Conservation (phyloP, 352 stramenopile genomes). For the Blastocystis sp. region DNA sequence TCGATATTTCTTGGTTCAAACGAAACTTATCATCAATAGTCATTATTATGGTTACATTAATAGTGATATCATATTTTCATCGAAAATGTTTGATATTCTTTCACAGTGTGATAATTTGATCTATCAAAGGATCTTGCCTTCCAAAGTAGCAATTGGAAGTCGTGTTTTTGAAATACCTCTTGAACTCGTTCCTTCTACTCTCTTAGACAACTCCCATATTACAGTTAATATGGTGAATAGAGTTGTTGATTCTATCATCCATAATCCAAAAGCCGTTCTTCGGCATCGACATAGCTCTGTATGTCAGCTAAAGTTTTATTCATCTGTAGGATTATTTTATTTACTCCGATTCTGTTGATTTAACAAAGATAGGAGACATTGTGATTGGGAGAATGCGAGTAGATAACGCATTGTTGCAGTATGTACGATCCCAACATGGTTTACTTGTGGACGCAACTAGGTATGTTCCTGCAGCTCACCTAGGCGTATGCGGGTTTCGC, state of each 20-base stretch:
- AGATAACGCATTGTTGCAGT: background rate
- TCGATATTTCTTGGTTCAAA: background rate
- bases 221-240: background rate
- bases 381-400: constrained; percentile 13
- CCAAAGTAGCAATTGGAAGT: background rate
- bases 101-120: background rate
- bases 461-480: background rate
- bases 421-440: background rate
- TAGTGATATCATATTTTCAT: constrained; percentile 8
- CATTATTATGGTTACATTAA: constrained; percentile 33
- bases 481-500: constrained; percentile 10
- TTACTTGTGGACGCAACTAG: background rate
- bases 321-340: constrained; percentile 31
- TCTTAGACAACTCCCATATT: background rate
- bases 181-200: background rate
- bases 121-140: background rate
- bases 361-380: background rate
- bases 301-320: background rate
- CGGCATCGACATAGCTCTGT: constrained; percentile 37
- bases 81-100: background rate
- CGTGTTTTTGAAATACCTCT: background rate
- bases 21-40: background rate
- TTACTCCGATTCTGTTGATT: background rate
- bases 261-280: background rate
- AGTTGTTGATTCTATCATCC: background rate